Conservation (phyloP, 495 filamentous ascomycete genomes). For the Xylaria cubensis region DNA sequence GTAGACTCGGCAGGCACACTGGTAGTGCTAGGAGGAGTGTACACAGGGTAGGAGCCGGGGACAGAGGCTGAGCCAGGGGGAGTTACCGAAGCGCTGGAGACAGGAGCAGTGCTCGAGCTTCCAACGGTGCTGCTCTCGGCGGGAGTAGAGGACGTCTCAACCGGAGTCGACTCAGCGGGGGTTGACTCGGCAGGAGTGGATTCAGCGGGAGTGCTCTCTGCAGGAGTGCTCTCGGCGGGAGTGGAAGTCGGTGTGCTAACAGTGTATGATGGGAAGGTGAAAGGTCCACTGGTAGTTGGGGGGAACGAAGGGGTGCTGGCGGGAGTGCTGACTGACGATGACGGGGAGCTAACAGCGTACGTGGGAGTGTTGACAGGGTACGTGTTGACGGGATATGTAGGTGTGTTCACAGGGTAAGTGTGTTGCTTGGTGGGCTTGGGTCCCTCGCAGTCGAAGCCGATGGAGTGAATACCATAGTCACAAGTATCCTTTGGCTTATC, state of each 20-base stretch:
- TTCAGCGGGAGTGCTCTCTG: conserved; percentile 15
- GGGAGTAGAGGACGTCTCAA: conserved; percentile 8
- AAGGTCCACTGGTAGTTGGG: conserved; percentile 21
- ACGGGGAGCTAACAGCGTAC: conserved; percentile 5
- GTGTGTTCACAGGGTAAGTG: conserved; percentile 34
- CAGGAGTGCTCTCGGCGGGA: conserved; percentile 26
- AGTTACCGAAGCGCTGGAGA: conserved; percentile 16
- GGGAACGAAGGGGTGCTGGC: conserved; percentile 22
- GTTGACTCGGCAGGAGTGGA: conserved; percentile 29
- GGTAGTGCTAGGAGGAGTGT: conserved; percentile 25
- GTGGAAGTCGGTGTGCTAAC: conserved; percentile 30
- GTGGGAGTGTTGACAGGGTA: conserved; percentile 26
- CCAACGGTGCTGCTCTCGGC: conserved; percentile 20
- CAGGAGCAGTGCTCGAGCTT: conserved; percentile 29
- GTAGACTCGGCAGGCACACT: conserved; percentile 20
- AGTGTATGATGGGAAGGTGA: conserved; percentile 23
- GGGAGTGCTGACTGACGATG: background rate
- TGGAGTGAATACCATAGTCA: conserved; percentile 74
- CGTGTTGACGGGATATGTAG: conserved; percentile 31
- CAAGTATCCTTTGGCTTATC: conserved; percentile 61
- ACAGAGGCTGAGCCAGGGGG: conserved; percentile 1
- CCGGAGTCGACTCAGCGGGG: background rate
- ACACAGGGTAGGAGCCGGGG: conserved; percentile 30
- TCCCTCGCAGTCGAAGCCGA: conserved; percentile 80
- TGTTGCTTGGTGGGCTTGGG: conserved; percentile 47